Conservation (phyloP, 2,329 filamentous ascomycete genomes). For the Talaromyces sp. region DNA sequence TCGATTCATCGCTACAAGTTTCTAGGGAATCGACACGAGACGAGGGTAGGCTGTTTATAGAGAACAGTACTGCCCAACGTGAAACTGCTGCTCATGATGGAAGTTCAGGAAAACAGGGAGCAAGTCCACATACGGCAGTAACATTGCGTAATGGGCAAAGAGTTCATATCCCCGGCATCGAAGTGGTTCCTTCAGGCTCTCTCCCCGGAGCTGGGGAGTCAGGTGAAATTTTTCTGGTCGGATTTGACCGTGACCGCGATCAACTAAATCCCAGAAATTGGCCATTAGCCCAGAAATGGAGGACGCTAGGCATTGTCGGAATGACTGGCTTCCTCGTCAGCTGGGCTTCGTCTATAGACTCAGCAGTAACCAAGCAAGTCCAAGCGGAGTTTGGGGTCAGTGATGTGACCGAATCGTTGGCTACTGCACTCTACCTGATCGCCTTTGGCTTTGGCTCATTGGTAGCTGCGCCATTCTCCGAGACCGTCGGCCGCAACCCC, state of each 20-base stretch:
- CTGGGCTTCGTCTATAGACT: constrained; percentile 50
- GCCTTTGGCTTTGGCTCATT: constrained; percentile 47
- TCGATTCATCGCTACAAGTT: background rate
- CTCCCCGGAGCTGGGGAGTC: background rate
- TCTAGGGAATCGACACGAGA: background rate
- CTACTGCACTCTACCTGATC: constrained; percentile 39
- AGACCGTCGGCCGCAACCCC: constrained; percentile 45
- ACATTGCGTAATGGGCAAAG: background rate
- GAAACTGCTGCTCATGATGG: background rate
- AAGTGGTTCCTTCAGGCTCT: background rate
- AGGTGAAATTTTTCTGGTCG: constrained; percentile 30
- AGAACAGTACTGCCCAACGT: background rate
- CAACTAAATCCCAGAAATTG: constrained; percentile 36
- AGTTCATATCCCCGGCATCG: background rate
- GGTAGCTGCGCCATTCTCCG: constrained; percentile 45
- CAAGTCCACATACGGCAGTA: background rate
- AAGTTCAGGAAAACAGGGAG: background rate
- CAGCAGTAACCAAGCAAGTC: constrained; percentile 43
- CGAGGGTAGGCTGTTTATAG: background rate
- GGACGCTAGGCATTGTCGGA: constrained; percentile 39
- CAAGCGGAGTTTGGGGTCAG: constrained; percentile 43
- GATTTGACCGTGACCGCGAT: constrained; percentile 35
- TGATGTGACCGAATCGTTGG: constrained; percentile 46
- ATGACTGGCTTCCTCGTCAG: constrained; percentile 48
- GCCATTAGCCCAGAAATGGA: constrained; percentile 27